Evolutionary conservation across 148 eudicot species (phyloP), one percentile per base, ranked within the genome.

Genomic region (Spergularia bocconei): DNA sequence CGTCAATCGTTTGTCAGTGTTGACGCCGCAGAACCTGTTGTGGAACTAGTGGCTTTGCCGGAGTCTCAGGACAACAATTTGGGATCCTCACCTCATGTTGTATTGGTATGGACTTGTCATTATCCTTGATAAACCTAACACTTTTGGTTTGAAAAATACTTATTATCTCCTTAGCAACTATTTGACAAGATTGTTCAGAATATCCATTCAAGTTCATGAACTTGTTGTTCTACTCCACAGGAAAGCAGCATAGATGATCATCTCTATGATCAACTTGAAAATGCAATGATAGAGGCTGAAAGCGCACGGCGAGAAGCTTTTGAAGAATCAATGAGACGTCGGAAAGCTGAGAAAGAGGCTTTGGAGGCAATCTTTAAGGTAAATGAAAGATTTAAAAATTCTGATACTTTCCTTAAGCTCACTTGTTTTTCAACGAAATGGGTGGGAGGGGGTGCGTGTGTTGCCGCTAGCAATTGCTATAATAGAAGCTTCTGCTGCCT

Each of bases 281-380:
- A 73, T 79, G 81, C 86, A 47, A 81, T 90, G 82, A 84, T 73
- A 55, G 95, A 93, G 65, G 90, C 91, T 54, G 88, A 94, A 72
- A 80, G 66, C 70, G 80, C 86, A 58, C 82, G 73, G 70, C 83
- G 82, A 69, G 91, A 86, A 76, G 93, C 91, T 63, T 90, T 84
- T 77, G 86, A 86, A 65, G 96, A 91, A 82, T 88, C 97, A 59
- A 77, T 59, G 63, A 91, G 80, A 81, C 88, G 92, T 52, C 75
- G 70, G 17, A 91, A 85, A 82, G 97, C 92, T 63, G 92, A 91
- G 85, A 91, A 84, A 77, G 86, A 87, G 70, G 85, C 85, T 57
- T 75, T 88, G 77, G 88, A 82, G 53, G 93, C 90, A 73, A 74
- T 84, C 25, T 83, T 86, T 81, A 85, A 81, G 81, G 98, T 91